Conservation (phyloP, 2,329 filamentous ascomycete genomes). For the Trichoderma brevicompactum region DNA sequence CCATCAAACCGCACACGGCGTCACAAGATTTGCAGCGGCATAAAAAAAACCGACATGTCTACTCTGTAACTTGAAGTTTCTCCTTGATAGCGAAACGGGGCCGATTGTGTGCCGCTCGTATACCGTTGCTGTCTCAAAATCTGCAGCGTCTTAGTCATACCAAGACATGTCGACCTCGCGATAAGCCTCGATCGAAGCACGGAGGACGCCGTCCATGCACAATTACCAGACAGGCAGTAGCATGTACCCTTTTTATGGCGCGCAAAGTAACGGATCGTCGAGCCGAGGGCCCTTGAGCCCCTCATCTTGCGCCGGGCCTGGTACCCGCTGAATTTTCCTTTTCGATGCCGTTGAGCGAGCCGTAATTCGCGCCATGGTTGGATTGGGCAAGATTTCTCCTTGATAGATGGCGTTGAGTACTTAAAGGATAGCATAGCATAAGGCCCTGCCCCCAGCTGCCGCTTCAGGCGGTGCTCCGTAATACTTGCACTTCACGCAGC, state of each 20-base stretch:
- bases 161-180: neutral
- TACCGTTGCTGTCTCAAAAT: neutral
- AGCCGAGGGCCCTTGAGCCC: neutral
- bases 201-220: neutral
- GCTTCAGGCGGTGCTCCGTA: constrained; percentile 1
- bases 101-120: neutral
- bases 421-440: neutral
- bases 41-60: neutral
- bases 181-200: constrained; percentile 9
- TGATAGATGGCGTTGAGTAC: neutral
- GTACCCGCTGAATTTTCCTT: neutral
- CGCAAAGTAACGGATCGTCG: neutral
- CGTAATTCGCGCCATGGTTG: constrained; percentile 1
- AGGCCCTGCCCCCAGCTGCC: constrained; percentile 13
- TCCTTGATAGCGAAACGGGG: neutral
- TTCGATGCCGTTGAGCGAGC: neutral
- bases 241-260: neutral
- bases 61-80: neutral
- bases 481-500: neutral
- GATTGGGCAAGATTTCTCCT: neutral
- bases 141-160: neutral
- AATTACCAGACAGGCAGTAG: neutral
- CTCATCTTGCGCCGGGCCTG: neutral
- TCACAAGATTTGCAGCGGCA: neutral
- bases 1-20: neutral